Evolutionary conservation across 768 basidiomycete species (phyloP).

Genomic region (Erythrobasidium yunnanense): DNA sequence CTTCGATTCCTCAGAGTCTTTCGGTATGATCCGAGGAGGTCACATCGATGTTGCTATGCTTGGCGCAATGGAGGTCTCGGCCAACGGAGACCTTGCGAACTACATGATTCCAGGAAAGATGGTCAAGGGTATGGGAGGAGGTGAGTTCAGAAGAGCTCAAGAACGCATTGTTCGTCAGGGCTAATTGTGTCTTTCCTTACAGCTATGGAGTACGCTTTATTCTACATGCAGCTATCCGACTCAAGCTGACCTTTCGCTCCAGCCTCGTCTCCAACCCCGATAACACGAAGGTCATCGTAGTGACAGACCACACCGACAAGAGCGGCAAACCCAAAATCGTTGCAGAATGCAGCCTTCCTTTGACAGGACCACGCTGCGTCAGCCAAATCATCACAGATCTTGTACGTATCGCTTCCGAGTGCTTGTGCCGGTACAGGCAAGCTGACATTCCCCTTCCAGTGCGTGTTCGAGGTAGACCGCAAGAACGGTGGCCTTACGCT

Average conservation of each 20-base stretch:
- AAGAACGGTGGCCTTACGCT: constrained; percentile 59
- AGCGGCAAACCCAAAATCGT: constrained; percentile 83
- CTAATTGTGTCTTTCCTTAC: background rate
- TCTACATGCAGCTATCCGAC: too few relatives aligned
- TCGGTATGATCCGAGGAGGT: constrained; percentile 95
- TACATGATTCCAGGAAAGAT: constrained; percentile 94
- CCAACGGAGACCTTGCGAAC: constrained; percentile 81
- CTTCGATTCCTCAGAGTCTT: constrained; percentile 88
- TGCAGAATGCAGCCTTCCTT: constrained; percentile 61
- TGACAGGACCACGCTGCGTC: constrained; percentile 77
- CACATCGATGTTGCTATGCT: constrained; percentile 89
- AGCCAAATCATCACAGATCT: constrained; percentile 89
- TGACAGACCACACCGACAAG: constrained; percentile 83
- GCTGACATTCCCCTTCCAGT: constrained; percentile 28
- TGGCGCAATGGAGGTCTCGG: constrained; percentile 91
- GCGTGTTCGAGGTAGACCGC: constrained; percentile 76
- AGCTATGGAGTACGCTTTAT: too few relatives aligned
- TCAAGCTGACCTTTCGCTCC: background rate
- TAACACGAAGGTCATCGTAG: constrained; percentile 70
- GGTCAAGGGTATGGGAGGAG: constrained; percentile 72
- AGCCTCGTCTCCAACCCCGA: constrained; percentile 65
- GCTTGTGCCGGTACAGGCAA: background rate
- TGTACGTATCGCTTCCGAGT: constrained; percentile 40
- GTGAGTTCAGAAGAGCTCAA: constrained; percentile 41
- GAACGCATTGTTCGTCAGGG: too few relatives aligned